Percentiles rank a stretch among this genome's conserved stretches.
phyloP scores from a whole-genome alignment of 2,329 filamentous ascomycete genomes.

The Boeremia exigua region DNA sequence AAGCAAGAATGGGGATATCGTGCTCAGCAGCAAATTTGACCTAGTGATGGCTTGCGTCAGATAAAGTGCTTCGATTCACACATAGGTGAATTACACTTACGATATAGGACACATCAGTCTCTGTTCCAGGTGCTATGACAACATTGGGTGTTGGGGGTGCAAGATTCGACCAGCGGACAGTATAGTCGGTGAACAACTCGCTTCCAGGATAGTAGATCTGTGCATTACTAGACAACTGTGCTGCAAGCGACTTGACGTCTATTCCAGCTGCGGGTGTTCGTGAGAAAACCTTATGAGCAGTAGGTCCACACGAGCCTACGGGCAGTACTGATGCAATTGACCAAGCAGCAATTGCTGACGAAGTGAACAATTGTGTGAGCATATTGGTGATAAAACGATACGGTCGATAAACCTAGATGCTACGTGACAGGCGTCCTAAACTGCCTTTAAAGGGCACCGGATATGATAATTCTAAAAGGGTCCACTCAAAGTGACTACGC shows the following conservation, averaged over 20 bases:
- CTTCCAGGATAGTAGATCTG: conserved; percentile 27
- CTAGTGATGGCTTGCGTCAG: conserved; percentile 28
- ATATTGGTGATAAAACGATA: conserved; percentile 5
- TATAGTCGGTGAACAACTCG: conserved; percentile 19
- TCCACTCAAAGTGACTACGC: background rate
- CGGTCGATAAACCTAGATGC: background rate
- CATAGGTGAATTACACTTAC: conserved; percentile 15
- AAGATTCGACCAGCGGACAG: conserved; percentile 28
- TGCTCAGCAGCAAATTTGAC: conserved; percentile 57
- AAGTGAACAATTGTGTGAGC: conserved; percentile 18
- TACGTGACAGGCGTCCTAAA: background rate
- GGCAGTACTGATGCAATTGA: conserved; percentile 15
- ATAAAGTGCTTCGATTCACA: background rate
- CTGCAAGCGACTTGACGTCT: conserved; percentile 23
- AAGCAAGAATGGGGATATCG: conserved; percentile 59
- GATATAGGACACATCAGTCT: conserved; percentile 29
- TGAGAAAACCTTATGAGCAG: conserved; percentile 10
- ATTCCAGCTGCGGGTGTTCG: conserved; percentile 22
- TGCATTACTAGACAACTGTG: conserved; percentile 20
- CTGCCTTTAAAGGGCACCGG: conserved; percentile 1
- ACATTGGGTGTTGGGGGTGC: conserved; percentile 26
- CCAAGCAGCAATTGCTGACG: conserved; percentile 14
- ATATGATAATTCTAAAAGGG: background rate
- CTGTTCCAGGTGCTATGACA: conserved; percentile 26
- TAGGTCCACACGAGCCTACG: conserved; percentile 14